Evolutionary conservation across 352 stramenopile genomes (phyloP), one percentile per base, ranked within the genome.

Genomic region (Peronospora destructor): DNA sequence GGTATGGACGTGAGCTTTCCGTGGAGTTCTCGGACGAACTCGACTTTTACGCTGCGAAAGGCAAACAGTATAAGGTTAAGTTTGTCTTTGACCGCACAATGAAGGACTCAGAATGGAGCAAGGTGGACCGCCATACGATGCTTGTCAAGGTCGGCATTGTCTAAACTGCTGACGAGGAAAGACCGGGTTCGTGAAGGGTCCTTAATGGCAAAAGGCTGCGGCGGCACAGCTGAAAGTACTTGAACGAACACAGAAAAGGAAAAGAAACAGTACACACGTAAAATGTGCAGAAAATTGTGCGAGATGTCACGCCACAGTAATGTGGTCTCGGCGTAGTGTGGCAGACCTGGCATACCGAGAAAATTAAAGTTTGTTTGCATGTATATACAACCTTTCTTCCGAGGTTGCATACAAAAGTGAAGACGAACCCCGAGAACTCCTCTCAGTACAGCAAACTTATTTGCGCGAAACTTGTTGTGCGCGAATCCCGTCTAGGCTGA

Each of bases 81-180:
- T 91, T 89, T 59, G 47, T 65, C 13, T 86, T 84, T 50, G 69
- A 85, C 39, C 75, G 73, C 32, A 71, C 63, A 38, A 64, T 82
- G 33, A 77, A 76, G 35, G 71, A 83, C 44, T 76, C 71, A n/a
- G 58, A 74, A 30, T 71, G 63, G 58, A 71, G 45, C 57, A 89
- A 89, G 63, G 53, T 77, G 35, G 77, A 89, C 59, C 73, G 73
- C 46, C 76, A 79, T 53, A 84, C 73, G 49, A 84, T 89, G 75
- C 66, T 71, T 34, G 61, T 89, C 59, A 80, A 77, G 45, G 75
- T 89, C 28, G 77, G 75, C 41, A 79, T 81, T 37, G 73, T 84
- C 49, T 87, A 84, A 32, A 32, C 28, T 32, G 28, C 28, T 32
- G 7, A 32, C 28, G 28, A 32, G 4, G 28, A 32, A 32, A 32